Percentiles rank a stretch among this genome's conserved stretches.
These are phyloP conservation scores for Xanthoparmelia taractica DNA, from an alignment of 495 filamentous ascomycete genomes.

Conservation along the genomic window DNA sequence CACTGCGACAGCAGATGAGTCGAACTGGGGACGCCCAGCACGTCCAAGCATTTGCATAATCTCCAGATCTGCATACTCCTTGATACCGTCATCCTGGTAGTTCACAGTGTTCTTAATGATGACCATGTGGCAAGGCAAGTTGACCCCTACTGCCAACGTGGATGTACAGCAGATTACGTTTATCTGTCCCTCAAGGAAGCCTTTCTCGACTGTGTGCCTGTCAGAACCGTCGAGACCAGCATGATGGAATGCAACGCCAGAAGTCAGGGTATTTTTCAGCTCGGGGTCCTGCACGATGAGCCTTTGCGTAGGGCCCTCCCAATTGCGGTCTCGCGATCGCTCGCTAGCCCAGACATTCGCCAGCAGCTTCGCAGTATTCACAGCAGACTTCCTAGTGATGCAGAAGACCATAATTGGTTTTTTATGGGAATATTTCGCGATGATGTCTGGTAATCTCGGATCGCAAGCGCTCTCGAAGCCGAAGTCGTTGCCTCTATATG, in stretches of 20 bases:
- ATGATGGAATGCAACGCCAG: slow-evolving; percentile 90
- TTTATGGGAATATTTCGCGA: slow-evolving; percentile 62
- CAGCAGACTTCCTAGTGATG: slow-evolving; percentile 70
- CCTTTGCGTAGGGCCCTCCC: slow-evolving; percentile 54
- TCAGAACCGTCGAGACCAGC: slow-evolving; percentile 72
- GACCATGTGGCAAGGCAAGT: slow-evolving; percentile 86
- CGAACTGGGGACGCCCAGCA: slow-evolving; percentile 89
- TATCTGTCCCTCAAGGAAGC: slow-evolving; percentile 67
- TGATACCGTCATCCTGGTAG: slow-evolving; percentile 55
- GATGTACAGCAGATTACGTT: slow-evolving; percentile 93
- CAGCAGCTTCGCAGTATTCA: slow-evolving; percentile 66
- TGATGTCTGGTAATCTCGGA: slow-evolving; percentile 68
- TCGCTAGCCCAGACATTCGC: slow-evolving; percentile 57
- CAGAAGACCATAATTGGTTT: slow-evolving; percentile 96
- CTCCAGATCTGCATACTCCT: slow-evolving; percentile 86
- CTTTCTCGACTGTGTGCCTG: slow-evolving; percentile 60
- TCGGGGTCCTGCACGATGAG: slow-evolving; percentile 56
- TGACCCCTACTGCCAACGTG: slow-evolving; percentile 87
- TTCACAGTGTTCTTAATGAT: slow-evolving; percentile 83
- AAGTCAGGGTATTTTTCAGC: slow-evolving; percentile 51
- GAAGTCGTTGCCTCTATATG: slow-evolving; percentile 66
- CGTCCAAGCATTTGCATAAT: slow-evolving; percentile 98
- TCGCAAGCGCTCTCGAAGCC: slow-evolving; percentile 75
- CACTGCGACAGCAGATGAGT: slow-evolving; percentile 72
- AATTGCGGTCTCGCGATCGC: slow-evolving; percentile 49